These are phyloP conservation scores for Ziziphus jujuba DNA, from an alignment of 306 rosid species.

Conservation along the genomic window DNA sequence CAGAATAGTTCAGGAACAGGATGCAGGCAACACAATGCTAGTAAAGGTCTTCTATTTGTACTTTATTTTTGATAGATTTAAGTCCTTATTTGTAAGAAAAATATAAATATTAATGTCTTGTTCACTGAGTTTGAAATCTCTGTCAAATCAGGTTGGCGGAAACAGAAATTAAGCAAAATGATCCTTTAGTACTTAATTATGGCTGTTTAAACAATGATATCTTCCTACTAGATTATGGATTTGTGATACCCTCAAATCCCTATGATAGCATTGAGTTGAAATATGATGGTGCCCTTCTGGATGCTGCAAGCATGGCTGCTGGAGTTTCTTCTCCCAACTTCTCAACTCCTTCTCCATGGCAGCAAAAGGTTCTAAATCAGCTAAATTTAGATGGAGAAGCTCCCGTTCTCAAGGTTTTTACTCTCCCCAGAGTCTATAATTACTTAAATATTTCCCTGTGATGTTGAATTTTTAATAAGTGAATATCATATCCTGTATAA, in stretches of 20 bases:
- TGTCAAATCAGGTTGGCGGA: conserved; percentile 75
- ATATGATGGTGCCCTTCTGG: conserved; percentile 83
- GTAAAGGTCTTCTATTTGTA: conserved; percentile 52
- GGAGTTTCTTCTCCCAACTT: conserved; percentile 76
- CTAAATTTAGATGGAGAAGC: conserved; percentile 76
- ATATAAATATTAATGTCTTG: background rate
- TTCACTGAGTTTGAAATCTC: conserved; percentile 20
- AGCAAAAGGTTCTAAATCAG: conserved; percentile 57
- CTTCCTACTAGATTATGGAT: conserved; percentile 88
- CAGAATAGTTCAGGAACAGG: conserved; percentile 77
- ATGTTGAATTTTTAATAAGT: background rate
- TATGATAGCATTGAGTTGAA: conserved; percentile 76
- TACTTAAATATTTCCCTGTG: background rate
- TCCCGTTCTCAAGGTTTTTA: conserved; percentile 73
- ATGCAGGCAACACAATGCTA: conserved; percentile 44
- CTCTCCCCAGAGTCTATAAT: conserved; percentile 6
- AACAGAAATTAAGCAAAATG: conserved; percentile 56
- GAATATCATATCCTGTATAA: background rate
- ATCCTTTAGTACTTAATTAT: conserved; percentile 67
- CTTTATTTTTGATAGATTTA: background rate
- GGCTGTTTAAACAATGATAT: conserved; percentile 81
- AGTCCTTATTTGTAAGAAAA: conserved; percentile 4
- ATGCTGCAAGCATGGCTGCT: conserved; percentile 90
- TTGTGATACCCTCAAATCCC: conserved; percentile 78
- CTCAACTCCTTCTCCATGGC: conserved; percentile 80